Evolutionary conservation across 169 alveolate species (phyloP).

Genomic region (Eimeria tenella): DNA sequence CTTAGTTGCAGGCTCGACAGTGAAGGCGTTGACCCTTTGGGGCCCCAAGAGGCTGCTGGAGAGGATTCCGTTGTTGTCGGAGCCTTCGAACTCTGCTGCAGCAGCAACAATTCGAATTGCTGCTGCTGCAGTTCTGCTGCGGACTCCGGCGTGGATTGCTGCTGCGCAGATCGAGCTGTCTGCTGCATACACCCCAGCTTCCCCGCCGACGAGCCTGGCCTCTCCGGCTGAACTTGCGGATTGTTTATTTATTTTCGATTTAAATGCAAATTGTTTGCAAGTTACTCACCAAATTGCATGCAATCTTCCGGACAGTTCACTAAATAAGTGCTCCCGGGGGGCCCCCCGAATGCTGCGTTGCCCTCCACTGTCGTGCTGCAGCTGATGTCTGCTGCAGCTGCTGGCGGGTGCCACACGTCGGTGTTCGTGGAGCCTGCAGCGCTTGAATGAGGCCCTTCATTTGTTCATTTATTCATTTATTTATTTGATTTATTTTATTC

Average conservation of each 20-base stretch:
- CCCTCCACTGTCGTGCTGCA: slow-evolving; percentile 85
- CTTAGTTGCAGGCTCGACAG: slow-evolving; percentile 80
- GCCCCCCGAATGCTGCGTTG: slow-evolving; percentile 86
- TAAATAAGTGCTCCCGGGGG: slow-evolving; percentile 86
- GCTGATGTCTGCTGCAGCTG: slow-evolving; percentile 84
- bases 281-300: slow-evolving; percentile 82
- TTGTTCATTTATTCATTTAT: neutral
- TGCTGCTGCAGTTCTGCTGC: slow-evolving; percentile 71
- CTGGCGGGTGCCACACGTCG: slow-evolving; percentile 85
- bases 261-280: neutral
- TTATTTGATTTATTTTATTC: too few relatives aligned
- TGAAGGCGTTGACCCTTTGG: slow-evolving; percentile 84
- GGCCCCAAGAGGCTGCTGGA: slow-evolving; percentile 85
- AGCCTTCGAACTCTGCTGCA: slow-evolving; percentile 87
- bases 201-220: slow-evolving; percentile 88
- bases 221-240: neutral
- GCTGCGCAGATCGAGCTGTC: slow-evolving; percentile 91
- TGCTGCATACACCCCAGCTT: slow-evolving; percentile 88
- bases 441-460: neutral
- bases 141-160: slow-evolving; percentile 91
- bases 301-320: slow-evolving; percentile 92
- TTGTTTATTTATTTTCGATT: neutral
- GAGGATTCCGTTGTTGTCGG: slow-evolving; percentile 87
- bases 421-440: slow-evolving; percentile 83
- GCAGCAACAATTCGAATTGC: slow-evolving; percentile 84